A percentile compares a stretch with the other conserved stretches of the same genome.
Conservation (phyloP, 352 stramenopile genomes). For the Aphanomyces astaci region DNA sequence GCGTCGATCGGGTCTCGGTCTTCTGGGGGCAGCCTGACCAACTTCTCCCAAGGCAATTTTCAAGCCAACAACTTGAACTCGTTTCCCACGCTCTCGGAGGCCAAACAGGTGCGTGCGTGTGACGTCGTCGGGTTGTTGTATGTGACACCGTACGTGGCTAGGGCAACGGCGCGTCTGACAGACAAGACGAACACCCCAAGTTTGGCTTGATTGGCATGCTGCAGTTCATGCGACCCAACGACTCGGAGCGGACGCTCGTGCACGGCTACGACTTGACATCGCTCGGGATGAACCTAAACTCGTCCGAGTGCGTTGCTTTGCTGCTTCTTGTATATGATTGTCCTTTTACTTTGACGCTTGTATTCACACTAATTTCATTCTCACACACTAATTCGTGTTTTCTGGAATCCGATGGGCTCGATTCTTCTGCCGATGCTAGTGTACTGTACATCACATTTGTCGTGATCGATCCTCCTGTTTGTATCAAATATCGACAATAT, state of each 20-base stretch:
- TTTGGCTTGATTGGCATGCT: constrained; percentile 77
- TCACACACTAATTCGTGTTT: too few relatives aligned
- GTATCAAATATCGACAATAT: too few relatives aligned
- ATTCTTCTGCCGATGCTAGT: too few relatives aligned
- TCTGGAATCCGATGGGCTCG: too few relatives aligned
- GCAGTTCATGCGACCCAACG: constrained; percentile 60
- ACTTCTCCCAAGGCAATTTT: not conserved
- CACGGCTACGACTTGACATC: constrained; percentile 77
- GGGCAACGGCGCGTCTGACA: not conserved
- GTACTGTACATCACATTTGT: too few relatives aligned
- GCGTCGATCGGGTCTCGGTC: constrained; percentile 5
- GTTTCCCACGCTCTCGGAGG: constrained; percentile 5
- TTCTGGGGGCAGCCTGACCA: not conserved
- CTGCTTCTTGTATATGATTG: not conserved
- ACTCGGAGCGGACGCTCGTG: constrained; percentile 63
- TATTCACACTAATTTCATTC: too few relatives aligned
- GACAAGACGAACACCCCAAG: constrained; percentile 24
- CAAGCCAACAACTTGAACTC: constrained; percentile 9
- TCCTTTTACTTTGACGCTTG: not conserved
- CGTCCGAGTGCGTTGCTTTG: constrained; percentile 49
- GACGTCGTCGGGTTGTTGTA: too few relatives aligned
- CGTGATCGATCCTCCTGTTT: too few relatives aligned
- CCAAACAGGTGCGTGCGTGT: constrained; percentile 7
- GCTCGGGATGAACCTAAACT: constrained; percentile 78
- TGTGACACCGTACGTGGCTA: too few relatives aligned